A percentile compares a stretch with the other conserved stretches of the same genome.
phyloP scores from a whole-genome alignment of 1,284 basidiomycete species.

The Ceratobasidium sp. region DNA sequence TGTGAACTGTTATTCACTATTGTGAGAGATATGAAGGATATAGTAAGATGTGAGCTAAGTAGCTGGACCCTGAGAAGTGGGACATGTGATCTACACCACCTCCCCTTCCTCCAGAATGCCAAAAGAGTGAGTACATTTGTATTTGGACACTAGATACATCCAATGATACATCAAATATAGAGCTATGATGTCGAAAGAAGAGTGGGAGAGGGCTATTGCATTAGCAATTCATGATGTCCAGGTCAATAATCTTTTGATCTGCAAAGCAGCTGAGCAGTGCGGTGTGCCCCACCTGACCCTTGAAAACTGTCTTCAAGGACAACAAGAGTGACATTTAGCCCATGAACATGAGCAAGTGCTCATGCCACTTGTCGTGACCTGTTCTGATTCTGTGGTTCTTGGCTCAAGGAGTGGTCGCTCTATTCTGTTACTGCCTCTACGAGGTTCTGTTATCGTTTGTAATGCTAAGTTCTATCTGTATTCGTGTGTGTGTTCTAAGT shows the following conservation, averaged over 20 bases:
- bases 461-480: no score
- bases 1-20: neutral
- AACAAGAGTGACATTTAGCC: slow-evolving; percentile 14
- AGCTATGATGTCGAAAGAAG: neutral
- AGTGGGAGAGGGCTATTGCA: neutral
- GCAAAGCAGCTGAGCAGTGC: neutral
- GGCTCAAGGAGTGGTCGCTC: no score
- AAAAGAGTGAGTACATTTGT: neutral
- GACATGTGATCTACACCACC: neutral
- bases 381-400: no score
- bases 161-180: no score
- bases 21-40: neutral
- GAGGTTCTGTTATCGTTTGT: no score
- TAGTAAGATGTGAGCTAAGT: neutral
- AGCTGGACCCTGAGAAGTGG: neutral
- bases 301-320: neutral
- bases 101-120: no score
- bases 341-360: slow-evolving; percentile 20
- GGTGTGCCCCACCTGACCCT: neutral
- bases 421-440: no score
- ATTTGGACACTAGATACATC: neutral
- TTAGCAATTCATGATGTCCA: slow-evolving; percentile 23
- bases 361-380: neutral
- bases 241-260: neutral
- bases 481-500: no score